These are phyloP conservation scores for Phalaenopsis hybrid DNA, from an alignment of 116 monocot species.

Conservation along the genomic window DNA sequence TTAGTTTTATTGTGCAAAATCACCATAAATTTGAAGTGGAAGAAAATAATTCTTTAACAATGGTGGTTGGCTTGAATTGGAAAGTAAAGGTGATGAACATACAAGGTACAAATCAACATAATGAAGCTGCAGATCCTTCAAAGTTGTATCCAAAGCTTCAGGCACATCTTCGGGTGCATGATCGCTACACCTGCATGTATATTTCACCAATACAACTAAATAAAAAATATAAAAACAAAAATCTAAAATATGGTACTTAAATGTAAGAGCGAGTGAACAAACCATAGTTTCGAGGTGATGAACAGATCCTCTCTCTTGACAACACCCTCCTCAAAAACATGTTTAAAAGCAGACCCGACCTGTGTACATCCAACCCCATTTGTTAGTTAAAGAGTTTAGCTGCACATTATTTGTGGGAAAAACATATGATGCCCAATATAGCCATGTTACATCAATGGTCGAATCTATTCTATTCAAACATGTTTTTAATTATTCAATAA, in stretches of 20 bases:
- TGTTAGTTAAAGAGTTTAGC: too few species aligned
- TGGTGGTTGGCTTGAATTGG: too few species aligned
- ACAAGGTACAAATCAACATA: constrained; percentile 93
- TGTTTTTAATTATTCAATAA: too few species aligned
- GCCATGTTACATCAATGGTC: too few species aligned
- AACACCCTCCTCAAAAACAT: constrained; percentile 14
- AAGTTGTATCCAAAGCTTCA: constrained; percentile 49
- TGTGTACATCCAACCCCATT: too few species aligned
- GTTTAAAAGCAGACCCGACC: neutral
- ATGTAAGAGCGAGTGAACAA: neutral
- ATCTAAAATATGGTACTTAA: neutral
- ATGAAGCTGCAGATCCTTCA: constrained; percentile 61
- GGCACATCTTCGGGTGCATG: constrained; percentile 83
- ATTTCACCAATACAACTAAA: neutral
- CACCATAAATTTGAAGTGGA: neutral
- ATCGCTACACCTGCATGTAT: constrained; percentile 47
- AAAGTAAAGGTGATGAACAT: constrained; percentile 4
- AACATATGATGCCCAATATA: too few species aligned
- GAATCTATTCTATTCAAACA: too few species aligned
- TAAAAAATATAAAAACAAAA: neutral
- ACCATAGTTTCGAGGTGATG: constrained; percentile 20
- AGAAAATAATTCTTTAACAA: too few species aligned
- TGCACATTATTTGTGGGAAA: too few species aligned
- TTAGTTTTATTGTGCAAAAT: neutral
- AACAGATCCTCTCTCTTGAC: constrained; percentile 17